phyloP scores from a whole-genome alignment of 768 basidiomycete species.

The Pleurotus cornucopiae region DNA sequence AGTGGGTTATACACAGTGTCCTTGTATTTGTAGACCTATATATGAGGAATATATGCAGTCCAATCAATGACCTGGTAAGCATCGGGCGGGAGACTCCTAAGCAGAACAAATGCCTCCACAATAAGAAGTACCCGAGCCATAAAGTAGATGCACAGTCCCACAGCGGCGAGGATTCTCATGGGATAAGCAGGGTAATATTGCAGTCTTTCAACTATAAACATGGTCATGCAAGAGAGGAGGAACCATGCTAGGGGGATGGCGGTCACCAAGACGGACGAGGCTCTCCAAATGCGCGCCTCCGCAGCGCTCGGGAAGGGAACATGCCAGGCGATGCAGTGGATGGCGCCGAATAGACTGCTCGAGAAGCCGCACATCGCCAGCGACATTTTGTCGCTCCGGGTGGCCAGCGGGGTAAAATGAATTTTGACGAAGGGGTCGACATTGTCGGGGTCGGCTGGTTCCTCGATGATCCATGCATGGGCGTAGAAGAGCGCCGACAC shows the following conservation, averaged over 20 bases:
- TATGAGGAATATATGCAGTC: constrained; percentile 13
- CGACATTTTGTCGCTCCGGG: neutral
- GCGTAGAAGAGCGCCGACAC: neutral
- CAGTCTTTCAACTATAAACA: neutral
- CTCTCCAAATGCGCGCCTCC: constrained; percentile 20
- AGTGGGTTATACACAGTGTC: no score
- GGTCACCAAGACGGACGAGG: constrained; percentile 14
- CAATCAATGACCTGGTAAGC: constrained; percentile 13
- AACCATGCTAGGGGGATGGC: neutral
- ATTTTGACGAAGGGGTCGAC: neutral
- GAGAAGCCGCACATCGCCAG: neutral
- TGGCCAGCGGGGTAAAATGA: neutral
- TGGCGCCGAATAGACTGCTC: constrained; percentile 16
- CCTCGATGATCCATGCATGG: neutral
- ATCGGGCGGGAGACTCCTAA: constrained; percentile 9
- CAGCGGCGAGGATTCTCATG: neutral
- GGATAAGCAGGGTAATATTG: neutral
- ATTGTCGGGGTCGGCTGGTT: neutral
- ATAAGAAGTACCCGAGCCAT: constrained; percentile 11
- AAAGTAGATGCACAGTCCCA: constrained; percentile 3
- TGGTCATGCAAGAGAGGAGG: no score
- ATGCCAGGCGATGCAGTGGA: constrained; percentile 24
- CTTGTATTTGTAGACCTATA: neutral
- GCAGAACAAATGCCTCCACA: constrained; percentile 8
- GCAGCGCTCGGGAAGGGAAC: constrained; percentile 17